Evolutionary conservation across 1,284 basidiomycete species (phyloP).

Genomic region (Trichosporon ovoides): DNA sequence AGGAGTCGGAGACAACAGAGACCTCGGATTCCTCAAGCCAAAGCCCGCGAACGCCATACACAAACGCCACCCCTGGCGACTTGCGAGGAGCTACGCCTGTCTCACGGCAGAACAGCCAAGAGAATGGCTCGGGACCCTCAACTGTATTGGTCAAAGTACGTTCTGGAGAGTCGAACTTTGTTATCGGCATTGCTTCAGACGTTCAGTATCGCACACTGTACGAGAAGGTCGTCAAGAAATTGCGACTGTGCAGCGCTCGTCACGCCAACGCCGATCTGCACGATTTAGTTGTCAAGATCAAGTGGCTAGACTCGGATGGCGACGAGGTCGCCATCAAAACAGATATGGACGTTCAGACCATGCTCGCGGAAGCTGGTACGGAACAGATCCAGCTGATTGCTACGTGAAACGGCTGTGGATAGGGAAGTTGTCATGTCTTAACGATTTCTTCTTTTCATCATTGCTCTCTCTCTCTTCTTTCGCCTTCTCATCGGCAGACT

Average conservation of each 20-base stretch:
- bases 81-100: slow-evolving; percentile 28
- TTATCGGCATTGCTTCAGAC: slow-evolving; percentile 74
- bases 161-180: slow-evolving; percentile 57
- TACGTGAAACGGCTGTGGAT: neutral
- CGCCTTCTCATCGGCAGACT: neutral
- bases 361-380: slow-evolving; percentile 33
- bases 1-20: slow-evolving; percentile 44
- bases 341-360: slow-evolving; percentile 42
- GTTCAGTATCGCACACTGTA: slow-evolving; percentile 76
- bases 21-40: slow-evolving; percentile 46
- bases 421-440: slow-evolving; percentile 1
- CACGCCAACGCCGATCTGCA: slow-evolving; percentile 68
- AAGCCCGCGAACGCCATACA: slow-evolving; percentile 52
- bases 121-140: slow-evolving; percentile 10
- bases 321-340: slow-evolving; percentile 42
- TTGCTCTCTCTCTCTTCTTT: neutral
- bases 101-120: slow-evolving; percentile 32
- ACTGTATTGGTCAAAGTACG: slow-evolving; percentile 68
- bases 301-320: slow-evolving; percentile 42
- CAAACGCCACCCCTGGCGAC: slow-evolving; percentile 54
- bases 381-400: slow-evolving; percentile 24
- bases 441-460: neutral
- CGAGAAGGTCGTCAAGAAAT: slow-evolving; percentile 86
- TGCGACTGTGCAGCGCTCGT: slow-evolving; percentile 73
- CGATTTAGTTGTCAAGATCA: slow-evolving; percentile 54